phyloP scores from a whole-genome alignment of 305 asterid genomes.

The Solanum aculeatissimum region DNA sequence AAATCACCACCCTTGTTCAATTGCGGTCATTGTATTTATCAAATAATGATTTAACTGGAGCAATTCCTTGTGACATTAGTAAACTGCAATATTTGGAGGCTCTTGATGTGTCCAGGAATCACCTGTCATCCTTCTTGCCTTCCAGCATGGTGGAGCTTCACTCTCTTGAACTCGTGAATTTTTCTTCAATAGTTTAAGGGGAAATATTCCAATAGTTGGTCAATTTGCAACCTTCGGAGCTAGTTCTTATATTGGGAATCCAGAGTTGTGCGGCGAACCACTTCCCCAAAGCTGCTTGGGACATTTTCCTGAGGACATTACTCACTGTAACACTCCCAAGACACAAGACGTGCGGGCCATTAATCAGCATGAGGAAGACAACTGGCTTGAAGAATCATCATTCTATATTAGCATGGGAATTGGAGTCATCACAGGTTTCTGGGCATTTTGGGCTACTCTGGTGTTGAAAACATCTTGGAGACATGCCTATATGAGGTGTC shows the following conservation, averaged over 20 bases:
- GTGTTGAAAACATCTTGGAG: neutral
- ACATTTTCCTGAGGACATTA: neutral
- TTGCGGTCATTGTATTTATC: neutral
- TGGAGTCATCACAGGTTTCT: neutral
- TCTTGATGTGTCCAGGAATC: neutral
- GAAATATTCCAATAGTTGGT: neutral
- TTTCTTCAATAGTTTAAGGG: neutral
- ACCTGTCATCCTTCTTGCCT: neutral
- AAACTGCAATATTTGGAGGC: accelerated
- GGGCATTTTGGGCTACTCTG: neutral
- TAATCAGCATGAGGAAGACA: neutral
- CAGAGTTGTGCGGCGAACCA: neutral
- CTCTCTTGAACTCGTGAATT: accelerated
- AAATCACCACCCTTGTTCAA: neutral
- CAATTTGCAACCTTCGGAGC: accelerated
- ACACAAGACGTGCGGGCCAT: neutral
- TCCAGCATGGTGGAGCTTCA: neutral
- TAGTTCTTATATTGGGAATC: neutral
- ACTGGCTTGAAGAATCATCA: neutral
- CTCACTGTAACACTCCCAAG: neutral
- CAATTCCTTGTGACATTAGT: neutral
- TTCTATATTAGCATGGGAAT: neutral
- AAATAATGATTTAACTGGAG: neutral
- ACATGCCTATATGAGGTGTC: neutral
- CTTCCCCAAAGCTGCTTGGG: neutral